phyloP scores from a whole-genome alignment of 116 monocot species.

The Dioscorea cayenensis region DNA sequence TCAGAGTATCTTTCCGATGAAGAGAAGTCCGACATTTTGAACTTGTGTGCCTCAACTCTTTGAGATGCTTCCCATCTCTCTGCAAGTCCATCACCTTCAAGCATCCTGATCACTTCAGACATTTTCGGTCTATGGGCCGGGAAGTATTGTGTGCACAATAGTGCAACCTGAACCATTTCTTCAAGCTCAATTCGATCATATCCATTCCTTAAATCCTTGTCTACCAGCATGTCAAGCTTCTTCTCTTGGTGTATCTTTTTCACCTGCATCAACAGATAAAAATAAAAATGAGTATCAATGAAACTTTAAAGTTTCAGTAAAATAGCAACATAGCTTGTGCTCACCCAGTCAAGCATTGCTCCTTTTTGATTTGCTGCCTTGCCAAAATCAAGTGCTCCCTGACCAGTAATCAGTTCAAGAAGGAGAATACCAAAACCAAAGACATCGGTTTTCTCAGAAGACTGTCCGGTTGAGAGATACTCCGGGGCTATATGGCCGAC shows the following conservation, averaged over 20 bases:
- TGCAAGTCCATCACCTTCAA: conserved; percentile 68
- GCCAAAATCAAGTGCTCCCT: conserved; percentile 56
- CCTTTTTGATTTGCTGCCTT: conserved; percentile 64
- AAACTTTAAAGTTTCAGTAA: background rate
- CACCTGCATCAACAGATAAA: conserved; percentile 26
- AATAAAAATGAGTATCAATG: background rate
- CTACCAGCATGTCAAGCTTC: conserved; percentile 59
- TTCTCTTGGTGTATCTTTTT: conserved; percentile 70
- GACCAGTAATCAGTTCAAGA: conserved; percentile 56
- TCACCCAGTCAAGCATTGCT: conserved; percentile 77
- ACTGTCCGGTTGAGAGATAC: conserved; percentile 64
- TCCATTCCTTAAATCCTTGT: conserved; percentile 42
- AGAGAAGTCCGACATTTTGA: conserved; percentile 35
- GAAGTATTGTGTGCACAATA: conserved; percentile 57
- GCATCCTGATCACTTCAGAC: conserved; percentile 78
- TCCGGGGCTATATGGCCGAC: conserved; percentile 75
- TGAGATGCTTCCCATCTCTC: conserved; percentile 73
- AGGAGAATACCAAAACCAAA: conserved; percentile 70
- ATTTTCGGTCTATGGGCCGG: conserved; percentile 65
- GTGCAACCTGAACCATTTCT: conserved; percentile 62
- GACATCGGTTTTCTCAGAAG: conserved; percentile 67
- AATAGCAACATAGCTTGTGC: background rate
- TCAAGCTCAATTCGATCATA: conserved; percentile 60
- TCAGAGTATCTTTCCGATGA: conserved; percentile 42
- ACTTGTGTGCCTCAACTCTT: conserved; percentile 35